Base-by-base conservation (phyloP, 352 stramenopile species). In the Globisporangium echinulatum region DNA sequence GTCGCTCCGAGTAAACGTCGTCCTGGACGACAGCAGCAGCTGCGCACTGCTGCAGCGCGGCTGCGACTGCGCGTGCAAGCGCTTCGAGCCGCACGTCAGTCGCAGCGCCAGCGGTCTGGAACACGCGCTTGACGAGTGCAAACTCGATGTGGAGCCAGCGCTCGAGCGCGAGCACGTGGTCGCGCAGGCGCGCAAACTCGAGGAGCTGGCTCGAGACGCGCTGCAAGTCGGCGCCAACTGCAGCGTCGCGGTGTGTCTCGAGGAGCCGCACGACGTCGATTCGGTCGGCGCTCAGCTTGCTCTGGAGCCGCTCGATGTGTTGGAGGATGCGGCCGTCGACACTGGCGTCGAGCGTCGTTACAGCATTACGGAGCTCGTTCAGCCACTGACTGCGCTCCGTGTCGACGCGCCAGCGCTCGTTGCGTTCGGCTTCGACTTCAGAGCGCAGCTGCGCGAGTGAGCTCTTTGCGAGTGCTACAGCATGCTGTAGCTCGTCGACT, bases 371-470 rank as follows among this genome's bases (percentile, higher is more conserved):
- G 9, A 82, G 39, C 11, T 79, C 70, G 2, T 61, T 46, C 1
- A 68, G 44, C 60, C 64, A 74, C 33, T 75, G 69, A 33, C 60
- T 70, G 2, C 67, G 63, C 10, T 77, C 71, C 19, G 58, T 67
- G 39, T 75, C 69, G 7, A 65, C 40, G 36, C 68, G 75, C 70
- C 77, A 84, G 17, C 74, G 71, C 53, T 84, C 66, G 47, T 62
- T 86, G 8, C 79, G 79, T 17, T 92, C 78, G 14, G 69, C 58
- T 14, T 90, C 77, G n/a, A 80, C 43, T 7, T 90, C 82, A 2
- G 54, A 61, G 5, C 78, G 77, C 14, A 90, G 59, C 56, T 87
- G 79, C 7, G 66, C 46, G 9, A 80, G 51, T 13, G 67, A 54
- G 51, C 70, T 65, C 54, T 85, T 76, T 25, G 80, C 58, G 38